phyloP scores from a whole-genome alignment of 768 basidiomycete species.

The Leccinum subgranulosum region DNA sequence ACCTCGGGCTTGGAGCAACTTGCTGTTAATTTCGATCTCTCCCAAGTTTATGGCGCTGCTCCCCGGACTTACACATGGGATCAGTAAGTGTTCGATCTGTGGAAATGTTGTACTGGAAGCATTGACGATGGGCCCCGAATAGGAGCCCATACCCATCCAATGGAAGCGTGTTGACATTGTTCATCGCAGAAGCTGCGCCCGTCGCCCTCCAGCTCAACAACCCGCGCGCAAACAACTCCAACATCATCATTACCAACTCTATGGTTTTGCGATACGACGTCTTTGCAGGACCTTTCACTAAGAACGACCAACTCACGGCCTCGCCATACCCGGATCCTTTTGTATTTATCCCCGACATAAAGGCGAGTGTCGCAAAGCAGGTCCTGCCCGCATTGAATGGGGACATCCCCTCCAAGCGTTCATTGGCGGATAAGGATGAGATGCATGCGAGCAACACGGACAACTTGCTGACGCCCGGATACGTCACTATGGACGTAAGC shows the following conservation, averaged over 20 bases:
- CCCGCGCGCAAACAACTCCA: conserved; percentile 54
- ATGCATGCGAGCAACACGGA: conserved; percentile 33
- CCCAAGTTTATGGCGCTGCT: conserved; percentile 61
- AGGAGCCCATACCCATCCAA: conserved; percentile 64
- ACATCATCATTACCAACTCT: conserved; percentile 62
- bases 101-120: background rate
- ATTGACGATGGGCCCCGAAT: background rate
- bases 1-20: conserved; percentile 53
- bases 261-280: conserved; percentile 68
- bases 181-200: conserved; percentile 53
- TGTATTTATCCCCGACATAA: conserved; percentile 56
- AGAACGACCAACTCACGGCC: conserved; percentile 76
- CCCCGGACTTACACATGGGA: conserved; percentile 72
- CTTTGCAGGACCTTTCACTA: conserved; percentile 67
- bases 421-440: background rate
- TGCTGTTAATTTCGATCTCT: conserved; percentile 58
- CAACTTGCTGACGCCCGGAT: conserved; percentile 25
- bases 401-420: conserved; percentile 14
- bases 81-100: conserved; percentile 39
- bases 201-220: conserved; percentile 60
- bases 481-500: background rate
- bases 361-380: conserved; percentile 46
- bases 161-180: conserved; percentile 56
- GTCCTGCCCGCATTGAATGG: conserved; percentile 38
- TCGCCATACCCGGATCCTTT: conserved; percentile 69